Evolutionary conservation across 2,329 filamentous ascomycete species (phyloP), one percentile per base, ranked within the genome.

Genomic region (Talaromyces sp.): DNA sequence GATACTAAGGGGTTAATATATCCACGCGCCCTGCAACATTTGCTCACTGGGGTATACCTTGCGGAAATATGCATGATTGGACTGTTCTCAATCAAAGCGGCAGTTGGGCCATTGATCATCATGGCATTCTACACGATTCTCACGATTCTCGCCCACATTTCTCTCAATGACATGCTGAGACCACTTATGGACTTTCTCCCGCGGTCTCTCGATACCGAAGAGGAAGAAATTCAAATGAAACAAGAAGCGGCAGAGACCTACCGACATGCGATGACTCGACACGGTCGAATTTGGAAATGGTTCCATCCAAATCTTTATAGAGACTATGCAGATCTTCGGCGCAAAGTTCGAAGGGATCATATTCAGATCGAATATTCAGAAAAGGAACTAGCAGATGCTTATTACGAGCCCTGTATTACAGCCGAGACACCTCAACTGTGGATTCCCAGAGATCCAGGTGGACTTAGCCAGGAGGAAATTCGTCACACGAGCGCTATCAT

Each of bases 1-100:
- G 93, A 97, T 74, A 96, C 91, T 51, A 92, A 95, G 72, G 93
- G 94, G 2, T 85, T 96, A 1, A 90, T 94, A 69, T 97, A 97
- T 74, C 91, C 93, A 0, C 88, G 89, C 15, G 93, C 92, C 0
- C 82, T 97, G 22, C 89, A 95, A 74, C 93, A 97, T 68, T 85
- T 96, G 40, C 85, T 96, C 45, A 89, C 89, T 0, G 93, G 94
- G 13, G 79, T 97, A 22, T 97, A 98, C 75, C 84, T 97, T 27
- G 89, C 91, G 1, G 88, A 96, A 71, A 77, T 94, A 15, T 95
- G 92, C 78, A 84, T 97, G 76, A 89, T 97, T 69, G 93, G 93
- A 25, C 84, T 97, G 0, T 93, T 97, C 72, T 90, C 86, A 53
- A 86, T 94, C 61, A 88, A 86, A 10, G 81, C 81, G 4, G 78